Conservation (phyloP, 108 stramenopile species). For the Nitzschia putrida region DNA sequence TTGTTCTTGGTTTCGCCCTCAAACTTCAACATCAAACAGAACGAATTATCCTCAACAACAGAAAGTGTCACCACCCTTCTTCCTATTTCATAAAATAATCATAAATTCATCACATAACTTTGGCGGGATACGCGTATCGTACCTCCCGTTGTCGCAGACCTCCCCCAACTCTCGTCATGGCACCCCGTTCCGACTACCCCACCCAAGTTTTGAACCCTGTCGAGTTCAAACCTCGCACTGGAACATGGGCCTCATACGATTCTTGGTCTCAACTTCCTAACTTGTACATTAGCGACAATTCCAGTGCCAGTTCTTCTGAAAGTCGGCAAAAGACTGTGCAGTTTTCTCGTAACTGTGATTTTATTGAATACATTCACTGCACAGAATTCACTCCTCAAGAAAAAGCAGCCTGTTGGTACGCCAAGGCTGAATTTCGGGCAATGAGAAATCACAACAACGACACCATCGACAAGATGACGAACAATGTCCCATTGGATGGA, state of each 20-base stretch:
- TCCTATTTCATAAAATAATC: too few species aligned
- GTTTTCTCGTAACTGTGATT: neutral
- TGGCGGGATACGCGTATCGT: neutral
- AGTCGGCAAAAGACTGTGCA: neutral
- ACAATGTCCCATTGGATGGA: neutral
- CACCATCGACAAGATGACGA: conserved; percentile 4
- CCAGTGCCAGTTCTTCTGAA: neutral
- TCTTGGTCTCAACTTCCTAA: neutral
- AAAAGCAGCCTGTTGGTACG: conserved; percentile 10
- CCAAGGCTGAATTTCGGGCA: neutral
- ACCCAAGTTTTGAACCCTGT: neutral
- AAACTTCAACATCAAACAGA: too few species aligned
- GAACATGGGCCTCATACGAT: conserved; percentile 19
- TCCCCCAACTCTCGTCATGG: too few species aligned
- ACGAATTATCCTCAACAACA: neutral
- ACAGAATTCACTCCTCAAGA: conserved; percentile 11
- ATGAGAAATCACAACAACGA: conserved; percentile 11
- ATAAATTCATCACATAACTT: neutral
- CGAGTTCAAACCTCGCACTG: conserved; percentile 16
- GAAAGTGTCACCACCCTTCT: neutral
- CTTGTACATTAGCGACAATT: neutral
- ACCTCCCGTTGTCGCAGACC: too few species aligned
- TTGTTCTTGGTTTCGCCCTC: neutral
- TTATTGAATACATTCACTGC: neutral
- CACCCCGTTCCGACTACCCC: conserved; percentile 3